Evolutionary conservation across 31 red algal species (phyloP), one percentile per base, ranked within the genome.

Genomic region (Porphyra umbilicalis): DNA sequence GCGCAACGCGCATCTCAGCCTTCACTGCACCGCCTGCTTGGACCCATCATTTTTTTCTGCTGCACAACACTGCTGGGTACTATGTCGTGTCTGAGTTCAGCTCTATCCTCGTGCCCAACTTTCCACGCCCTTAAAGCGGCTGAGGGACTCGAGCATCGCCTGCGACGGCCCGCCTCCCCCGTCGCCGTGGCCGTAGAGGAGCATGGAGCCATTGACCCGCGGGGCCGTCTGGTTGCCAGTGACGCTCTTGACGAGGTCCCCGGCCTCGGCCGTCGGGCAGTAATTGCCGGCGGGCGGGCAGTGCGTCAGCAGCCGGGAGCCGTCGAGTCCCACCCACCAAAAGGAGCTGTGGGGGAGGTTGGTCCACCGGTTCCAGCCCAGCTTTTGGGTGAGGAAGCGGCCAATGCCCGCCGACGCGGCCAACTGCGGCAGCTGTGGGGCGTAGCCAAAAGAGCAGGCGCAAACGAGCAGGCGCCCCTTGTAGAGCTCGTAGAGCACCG

Each of bases 181-280:
- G 78, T 96, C 94, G 29, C 94, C 94, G 78, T 96, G 94, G 4
- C 94, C 94, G 77, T 93, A 85, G 25, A 93, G 88, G 84, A 96
- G 88, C 35, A 96, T 86, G 76, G 94, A 83, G 16, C 44, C 42
- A 57, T 90, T 88, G 35, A 87, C 71, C 42, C 84, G 75, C 4
- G 77, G 77, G 32, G 85, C 75, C 82, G 90, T 88, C 39, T 91
- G 86, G 79, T 93, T 93, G 42, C 81, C 82, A 34, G 82, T 78
- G 33, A 75, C 68, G 38, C 88, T 87, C n/a, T 80, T 44, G 31
- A 93, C 33, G 38, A 93, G 83, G 78, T 96, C 94, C 35, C 86
- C 90, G 33, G 87, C 84, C 57, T 84, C 80, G n/a, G 83, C 90
- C 71, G 86, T 78, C 31, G 90, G 68, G 38, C 82, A 86, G 76